Base-by-base conservation (phyloP, 139 green algal genomes). In the Coelastrella sp. region DNA sequence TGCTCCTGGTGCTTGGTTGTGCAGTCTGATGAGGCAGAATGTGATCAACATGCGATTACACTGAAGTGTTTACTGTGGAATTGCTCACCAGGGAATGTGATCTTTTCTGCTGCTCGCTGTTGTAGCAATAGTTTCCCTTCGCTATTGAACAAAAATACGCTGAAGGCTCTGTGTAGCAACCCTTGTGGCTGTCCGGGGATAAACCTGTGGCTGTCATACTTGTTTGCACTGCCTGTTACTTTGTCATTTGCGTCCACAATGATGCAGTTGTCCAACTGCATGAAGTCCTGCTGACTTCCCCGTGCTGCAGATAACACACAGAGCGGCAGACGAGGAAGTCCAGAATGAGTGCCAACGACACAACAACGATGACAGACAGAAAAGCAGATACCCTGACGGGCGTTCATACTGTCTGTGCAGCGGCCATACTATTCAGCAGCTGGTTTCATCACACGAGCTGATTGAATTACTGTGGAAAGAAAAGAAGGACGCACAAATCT, bases 91-190 rank as follows among this genome's bases (percentile, higher is more conserved):
- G 97, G 97, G 79, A 99, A 99, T 0, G 97, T 99, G 60, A 99
- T 97, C 85, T 99, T 99, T 81, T 30, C 64, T 5, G 75, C 81
- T 0, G 95, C 95, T 0, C 95, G 89, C 91, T 98, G 93, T 91
- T 99, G 97, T 72, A 99, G 90, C 72, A 99, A 90, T 38, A 99
- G 93, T 53, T 92, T 77, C 69, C 96, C 92, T 21, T 96, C 63
- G 0, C 79, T 83, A 85, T 98, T 89, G 89, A 99, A 99, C 4
- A 99, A 87, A 86, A 99, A 99, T 4, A 99, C 96, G 57, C 86
- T 95, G 88, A 99, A 99, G 32, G 97, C 97, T 40, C 97, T 91
- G 88, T 99, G 97, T 64, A 99, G 91, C 41, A 91, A 35, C 9
- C 95, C 95, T 5, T 84, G 59, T 0, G 94, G 94, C 85, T 94